Evolutionary conservation across 768 basidiomycete species (phyloP).

Genomic region (Strobilomyces confusus): DNA sequence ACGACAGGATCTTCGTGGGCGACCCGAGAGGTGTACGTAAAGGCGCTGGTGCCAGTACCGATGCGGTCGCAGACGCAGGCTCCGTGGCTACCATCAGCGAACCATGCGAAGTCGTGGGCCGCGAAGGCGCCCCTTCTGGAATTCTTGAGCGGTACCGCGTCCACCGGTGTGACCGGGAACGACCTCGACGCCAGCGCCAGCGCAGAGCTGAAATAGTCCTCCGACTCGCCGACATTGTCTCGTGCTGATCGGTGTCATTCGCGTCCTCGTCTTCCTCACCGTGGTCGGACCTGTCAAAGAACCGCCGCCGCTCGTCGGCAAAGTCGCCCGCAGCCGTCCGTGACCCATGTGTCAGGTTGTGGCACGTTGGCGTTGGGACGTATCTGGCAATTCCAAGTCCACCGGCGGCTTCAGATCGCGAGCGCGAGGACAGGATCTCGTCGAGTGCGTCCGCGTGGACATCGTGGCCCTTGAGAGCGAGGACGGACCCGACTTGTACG

Average conservation of each 20-base stretch:
- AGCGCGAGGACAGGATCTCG: constrained; percentile 31
- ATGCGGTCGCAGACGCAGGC: too few relatives aligned
- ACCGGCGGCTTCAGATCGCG: constrained; percentile 30
- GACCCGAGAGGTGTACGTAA: constrained; percentile 19
- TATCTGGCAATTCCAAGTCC: constrained; percentile 76
- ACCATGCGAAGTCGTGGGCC: constrained; percentile 33
- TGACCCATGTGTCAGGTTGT: constrained; percentile 66
- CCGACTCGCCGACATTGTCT: constrained; percentile 26
- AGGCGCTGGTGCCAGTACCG: too few relatives aligned
- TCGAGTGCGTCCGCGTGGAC: constrained; percentile 30
- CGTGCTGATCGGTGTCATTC: constrained; percentile 30
- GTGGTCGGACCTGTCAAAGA: constrained; percentile 45
- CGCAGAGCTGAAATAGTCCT: constrained; percentile 23
- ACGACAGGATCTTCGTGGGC: constrained; percentile 40
- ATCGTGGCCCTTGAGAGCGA: constrained; percentile 14
- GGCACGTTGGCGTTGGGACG: constrained; percentile 44
- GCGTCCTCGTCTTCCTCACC: constrained; percentile 34
- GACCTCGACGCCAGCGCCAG: constrained; percentile 4
- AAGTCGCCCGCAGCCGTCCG: constrained; percentile 64
- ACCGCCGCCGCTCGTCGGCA: constrained; percentile 55
- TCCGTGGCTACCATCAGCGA: constrained; percentile 18
- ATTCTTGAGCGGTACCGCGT: constrained; percentile 57
- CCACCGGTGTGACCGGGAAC: constrained; percentile 15
- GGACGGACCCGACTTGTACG: constrained; percentile 22
- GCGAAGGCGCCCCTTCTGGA: constrained; percentile 51